Percentiles rank a stretch among this genome's conserved stretches.
These are phyloP conservation scores for Iris macrosiphon DNA, from an alignment of 106 monocot genomes.

Conservation along the genomic window DNA sequence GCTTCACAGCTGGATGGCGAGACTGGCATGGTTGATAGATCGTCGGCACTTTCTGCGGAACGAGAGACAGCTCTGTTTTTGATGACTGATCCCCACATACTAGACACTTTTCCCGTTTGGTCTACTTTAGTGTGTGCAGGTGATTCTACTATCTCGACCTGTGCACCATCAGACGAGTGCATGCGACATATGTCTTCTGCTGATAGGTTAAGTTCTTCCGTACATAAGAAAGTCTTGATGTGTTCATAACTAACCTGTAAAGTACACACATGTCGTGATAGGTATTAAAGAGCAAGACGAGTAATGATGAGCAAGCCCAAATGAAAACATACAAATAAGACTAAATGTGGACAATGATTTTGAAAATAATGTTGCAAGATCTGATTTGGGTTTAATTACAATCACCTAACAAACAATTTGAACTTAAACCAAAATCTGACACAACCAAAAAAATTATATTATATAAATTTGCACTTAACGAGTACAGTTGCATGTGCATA, in stretches of 20 bases:
- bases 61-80: constrained; percentile 8
- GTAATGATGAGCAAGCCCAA: background rate
- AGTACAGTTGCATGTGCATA: too few relatives aligned
- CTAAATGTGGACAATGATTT: background rate
- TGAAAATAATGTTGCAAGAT: too few relatives aligned
- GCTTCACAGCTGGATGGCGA: constrained; percentile 1
- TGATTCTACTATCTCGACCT: constrained; percentile 5
- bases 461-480: too few relatives aligned
- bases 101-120: background rate
- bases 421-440: too few relatives aligned
- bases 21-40: background rate
- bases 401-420: too few relatives aligned
- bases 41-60: background rate
- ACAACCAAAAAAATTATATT: too few relatives aligned
- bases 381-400: too few relatives aligned
- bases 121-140: background rate
- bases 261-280: background rate
- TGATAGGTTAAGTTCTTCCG: constrained; percentile 45
- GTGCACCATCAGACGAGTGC: background rate
- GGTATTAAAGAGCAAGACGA: too few relatives aligned
- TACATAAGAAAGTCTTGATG: constrained; percentile 53
- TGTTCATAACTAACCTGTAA: constrained; percentile 70
- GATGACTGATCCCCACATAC: background rate
- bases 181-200: constrained; percentile 26
- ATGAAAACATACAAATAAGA: background rate